These are phyloP conservation scores for Yamadazyma blattariae DNA, from an alignment of 1,139 yeast species.

Conservation along the genomic window DNA sequence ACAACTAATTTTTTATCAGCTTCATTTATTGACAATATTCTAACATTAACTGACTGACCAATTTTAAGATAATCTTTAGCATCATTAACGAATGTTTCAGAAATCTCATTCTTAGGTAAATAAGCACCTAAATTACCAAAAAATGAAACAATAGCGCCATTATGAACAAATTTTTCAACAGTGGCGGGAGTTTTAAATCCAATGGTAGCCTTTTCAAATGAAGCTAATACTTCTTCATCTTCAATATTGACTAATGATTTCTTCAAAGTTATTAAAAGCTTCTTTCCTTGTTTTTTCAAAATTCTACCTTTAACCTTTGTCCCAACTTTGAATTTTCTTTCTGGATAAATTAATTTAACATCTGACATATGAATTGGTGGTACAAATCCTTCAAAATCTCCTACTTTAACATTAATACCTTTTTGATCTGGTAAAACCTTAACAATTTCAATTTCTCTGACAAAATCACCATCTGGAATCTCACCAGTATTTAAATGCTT, in stretches of 20 bases:
- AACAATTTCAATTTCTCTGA: conserved; percentile 56
- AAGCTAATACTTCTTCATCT: conserved; percentile 53
- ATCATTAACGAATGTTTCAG: conserved; percentile 78
- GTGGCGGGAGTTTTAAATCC: conserved; percentile 75
- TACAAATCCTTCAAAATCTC: conserved; percentile 71
- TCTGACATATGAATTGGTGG: conserved; percentile 81
- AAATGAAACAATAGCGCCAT: conserved; percentile 82
- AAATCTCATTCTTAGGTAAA: conserved; percentile 82
- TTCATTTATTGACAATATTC: conserved; percentile 56
- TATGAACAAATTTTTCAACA: conserved; percentile 65
- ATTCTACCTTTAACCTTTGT: conserved; percentile 75
- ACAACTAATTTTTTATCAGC: conserved; percentile 60
- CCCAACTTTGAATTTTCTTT: conserved; percentile 85
- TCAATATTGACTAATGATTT: conserved; percentile 74
- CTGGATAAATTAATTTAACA: conserved; percentile 81
- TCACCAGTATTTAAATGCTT: conserved; percentile 67
- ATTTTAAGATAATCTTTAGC: conserved; percentile 76
- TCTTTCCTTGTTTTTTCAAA: conserved; percentile 34
- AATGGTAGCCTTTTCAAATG: conserved; percentile 49
- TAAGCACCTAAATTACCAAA: conserved; percentile 78
- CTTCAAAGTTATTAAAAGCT: conserved; percentile 68
- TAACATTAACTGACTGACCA: conserved; percentile 83
- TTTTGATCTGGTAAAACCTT: conserved; percentile 59
- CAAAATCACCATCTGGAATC: conserved; percentile 69
- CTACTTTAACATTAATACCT: conserved; percentile 68